These are phyloP conservation scores for Begonia fuchsioides DNA, from an alignment of 306 rosid species.

Conservation along the genomic window DNA sequence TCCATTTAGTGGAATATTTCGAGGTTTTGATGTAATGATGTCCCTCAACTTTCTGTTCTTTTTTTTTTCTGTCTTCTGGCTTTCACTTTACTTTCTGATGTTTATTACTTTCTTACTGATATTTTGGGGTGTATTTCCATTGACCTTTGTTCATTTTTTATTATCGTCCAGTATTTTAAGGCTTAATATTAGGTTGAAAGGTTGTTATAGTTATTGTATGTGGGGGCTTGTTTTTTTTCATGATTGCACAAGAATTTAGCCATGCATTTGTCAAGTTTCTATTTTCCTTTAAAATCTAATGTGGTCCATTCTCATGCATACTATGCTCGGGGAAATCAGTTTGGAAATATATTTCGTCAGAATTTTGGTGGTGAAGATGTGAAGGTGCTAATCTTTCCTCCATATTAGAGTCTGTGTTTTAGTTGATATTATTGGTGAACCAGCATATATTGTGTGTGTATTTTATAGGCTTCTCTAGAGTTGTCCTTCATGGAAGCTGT, in stretches of 20 bases:
- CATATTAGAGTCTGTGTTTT: no score
- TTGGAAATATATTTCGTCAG: slow-evolving; percentile 58
- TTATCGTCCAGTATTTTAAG: no score
- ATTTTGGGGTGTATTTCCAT: no score
- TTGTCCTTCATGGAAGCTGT: slow-evolving; percentile 94
- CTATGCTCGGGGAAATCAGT: slow-evolving; percentile 35
- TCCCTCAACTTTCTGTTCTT: not conserved
- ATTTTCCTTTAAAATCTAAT: not conserved
- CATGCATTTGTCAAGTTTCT: no score
- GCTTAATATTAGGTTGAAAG: no score
- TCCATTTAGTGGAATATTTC: slow-evolving; percentile 14
- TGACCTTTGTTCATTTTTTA: no score
- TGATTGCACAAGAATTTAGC: no score
- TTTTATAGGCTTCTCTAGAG: slow-evolving; percentile 49
- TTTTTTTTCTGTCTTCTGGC: not conserved
- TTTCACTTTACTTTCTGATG: not conserved
- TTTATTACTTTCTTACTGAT: no score
- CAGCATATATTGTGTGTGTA: not conserved
- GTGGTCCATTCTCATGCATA: slow-evolving; percentile 7
- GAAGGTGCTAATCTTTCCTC: slow-evolving; percentile 33
- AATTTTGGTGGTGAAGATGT: slow-evolving; percentile 69
- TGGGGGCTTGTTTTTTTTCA: no score
- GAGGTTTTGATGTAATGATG: slow-evolving; percentile 29
- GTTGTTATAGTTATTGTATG: no score
- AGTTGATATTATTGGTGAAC: no score